A percentile compares a stretch with the other conserved stretches of the same genome.
phyloP scores from a whole-genome alignment of 192 early-diverging fungal genomes.

The Lunasporangiospora selenospora region DNA sequence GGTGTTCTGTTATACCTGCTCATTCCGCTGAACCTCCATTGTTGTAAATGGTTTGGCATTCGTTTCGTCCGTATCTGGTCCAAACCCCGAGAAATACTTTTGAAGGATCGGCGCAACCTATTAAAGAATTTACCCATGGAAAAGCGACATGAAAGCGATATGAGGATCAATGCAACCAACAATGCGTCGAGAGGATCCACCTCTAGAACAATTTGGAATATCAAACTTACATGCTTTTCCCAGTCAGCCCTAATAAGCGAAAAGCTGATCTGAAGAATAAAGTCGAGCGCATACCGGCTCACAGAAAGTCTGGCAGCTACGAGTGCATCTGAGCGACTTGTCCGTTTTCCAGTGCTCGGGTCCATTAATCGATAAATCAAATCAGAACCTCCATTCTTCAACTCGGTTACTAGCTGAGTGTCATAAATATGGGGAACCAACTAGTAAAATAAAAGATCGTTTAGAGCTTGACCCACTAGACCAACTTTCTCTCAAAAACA shows the following conservation, averaged over 20 bases:
- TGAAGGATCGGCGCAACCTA: constrained; percentile 62
- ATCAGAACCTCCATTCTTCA: constrained; percentile 40
- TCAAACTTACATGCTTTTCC: constrained; percentile 45
- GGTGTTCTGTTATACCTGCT: constrained; percentile 45
- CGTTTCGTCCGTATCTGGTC: constrained; percentile 33
- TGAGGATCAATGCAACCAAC: neutral
- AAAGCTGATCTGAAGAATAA: constrained; percentile 48
- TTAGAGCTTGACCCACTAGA: too few relatives aligned
- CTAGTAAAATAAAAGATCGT: neutral
- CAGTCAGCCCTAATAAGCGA: constrained; percentile 40
- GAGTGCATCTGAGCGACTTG: constrained; percentile 9
- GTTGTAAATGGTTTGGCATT: constrained; percentile 29
- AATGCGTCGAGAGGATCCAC: too few relatives aligned
- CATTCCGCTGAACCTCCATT: constrained; percentile 54
- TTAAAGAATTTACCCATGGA: neutral
- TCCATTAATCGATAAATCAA: constrained; percentile 37
- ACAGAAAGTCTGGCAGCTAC: constrained; percentile 28
- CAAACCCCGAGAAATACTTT: constrained; percentile 67
- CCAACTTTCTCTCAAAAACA: too few relatives aligned
- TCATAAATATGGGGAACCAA: constrained; percentile 42
- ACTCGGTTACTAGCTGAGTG: constrained; percentile 40
- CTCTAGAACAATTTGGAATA: neutral
- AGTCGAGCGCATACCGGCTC: constrained; percentile 33
- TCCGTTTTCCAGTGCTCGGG: constrained; percentile 6
- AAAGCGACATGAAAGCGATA: neutral